A percentile compares a stretch with the other conserved stretches of the same genome.
Conservation (phyloP, 2,329 filamentous ascomycete species). For the Teratosphaeria nubilosa region DNA sequence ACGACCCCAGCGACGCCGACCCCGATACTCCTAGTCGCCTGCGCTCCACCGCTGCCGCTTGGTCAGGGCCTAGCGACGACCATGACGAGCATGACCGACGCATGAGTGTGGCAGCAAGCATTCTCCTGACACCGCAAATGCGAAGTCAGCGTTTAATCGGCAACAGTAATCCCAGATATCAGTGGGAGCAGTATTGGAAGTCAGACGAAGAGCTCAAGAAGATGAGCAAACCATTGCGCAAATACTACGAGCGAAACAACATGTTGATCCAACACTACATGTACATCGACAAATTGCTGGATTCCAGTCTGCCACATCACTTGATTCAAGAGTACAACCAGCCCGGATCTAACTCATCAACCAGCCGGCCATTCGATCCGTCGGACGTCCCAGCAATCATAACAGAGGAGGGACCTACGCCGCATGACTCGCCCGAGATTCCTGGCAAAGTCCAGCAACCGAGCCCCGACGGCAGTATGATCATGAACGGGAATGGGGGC, state of each 20-base stretch:
- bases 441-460: background rate
- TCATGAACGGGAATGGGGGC: conserved; percentile 8
- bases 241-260: conserved; percentile 87
- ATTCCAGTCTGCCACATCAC: conserved; percentile 85
- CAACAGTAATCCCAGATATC: conserved; percentile 74
- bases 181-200: conserved; percentile 80
- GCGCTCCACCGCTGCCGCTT: conserved; percentile 7
- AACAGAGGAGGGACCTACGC: conserved; percentile 49
- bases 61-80: conserved; percentile 10
- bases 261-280: conserved; percentile 82
- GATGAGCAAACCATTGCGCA: conserved; percentile 64
- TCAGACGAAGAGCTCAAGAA: conserved; percentile 60
- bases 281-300: conserved; percentile 82
- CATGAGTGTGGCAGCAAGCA: conserved; percentile 32
- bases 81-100: conserved; percentile 28
- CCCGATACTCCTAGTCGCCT: conserved; percentile 7
- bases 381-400: conserved; percentile 62
- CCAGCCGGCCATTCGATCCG: conserved; percentile 1
- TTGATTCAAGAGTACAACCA: conserved; percentile 82
- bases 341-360: conserved; percentile 30
- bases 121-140: conserved; percentile 53
- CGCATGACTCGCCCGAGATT: conserved; percentile 13
- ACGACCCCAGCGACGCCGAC: conserved; percentile 10
- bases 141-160: conserved; percentile 80
- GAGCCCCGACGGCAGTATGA: background rate